Evolutionary conservation across 2,329 filamentous ascomycete species (phyloP).

Genomic region (Fusarium sp.): DNA sequence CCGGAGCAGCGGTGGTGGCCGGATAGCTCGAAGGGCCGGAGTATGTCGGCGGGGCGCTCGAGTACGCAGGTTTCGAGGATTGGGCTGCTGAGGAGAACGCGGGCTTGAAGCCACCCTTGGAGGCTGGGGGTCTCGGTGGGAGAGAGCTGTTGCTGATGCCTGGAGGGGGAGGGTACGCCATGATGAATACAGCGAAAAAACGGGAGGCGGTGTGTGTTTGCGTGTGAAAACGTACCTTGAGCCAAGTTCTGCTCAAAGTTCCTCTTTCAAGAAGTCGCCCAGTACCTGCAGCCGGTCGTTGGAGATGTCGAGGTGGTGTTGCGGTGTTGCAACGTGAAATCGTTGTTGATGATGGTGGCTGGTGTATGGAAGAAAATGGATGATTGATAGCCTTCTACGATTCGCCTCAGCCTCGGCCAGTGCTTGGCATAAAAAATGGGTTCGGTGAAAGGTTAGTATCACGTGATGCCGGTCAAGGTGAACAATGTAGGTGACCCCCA

Average conservation of each 20-base stretch:
- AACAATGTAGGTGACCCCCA: background rate
- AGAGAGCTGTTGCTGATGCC: conserved; percentile 68
- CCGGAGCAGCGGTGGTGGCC: conserved; percentile 48
- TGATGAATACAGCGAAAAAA: conserved; percentile 69
- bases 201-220: conserved; percentile 40
- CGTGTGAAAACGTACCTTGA: conserved; percentile 63
- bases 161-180: conserved; percentile 91
- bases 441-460: conserved; percentile 20
- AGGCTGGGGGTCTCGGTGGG: conserved; percentile 80
- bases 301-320: conserved; percentile 2
- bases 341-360: conserved; percentile 14
- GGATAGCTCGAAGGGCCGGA: conserved; percentile 50
- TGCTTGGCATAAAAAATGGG: conserved; percentile 4
- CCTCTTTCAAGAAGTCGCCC: conserved; percentile 26
- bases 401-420: conserved; percentile 34
- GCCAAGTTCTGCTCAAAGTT: conserved; percentile 55
- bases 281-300: conserved; percentile 10
- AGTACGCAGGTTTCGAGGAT: conserved; percentile 53
- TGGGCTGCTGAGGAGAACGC: conserved; percentile 60
- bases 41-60: conserved; percentile 45
- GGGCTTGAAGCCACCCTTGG: conserved; percentile 60
- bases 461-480: conserved; percentile 4
- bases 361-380: conserved; percentile 32
- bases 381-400: conserved; percentile 18
- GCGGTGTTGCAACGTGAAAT: conserved; percentile 7